A percentile compares a stretch with the other conserved stretches of the same genome.
phyloP scores from a whole-genome alignment of 805 yeast species.

The Wickerhamiella vanderwaltii region DNA sequence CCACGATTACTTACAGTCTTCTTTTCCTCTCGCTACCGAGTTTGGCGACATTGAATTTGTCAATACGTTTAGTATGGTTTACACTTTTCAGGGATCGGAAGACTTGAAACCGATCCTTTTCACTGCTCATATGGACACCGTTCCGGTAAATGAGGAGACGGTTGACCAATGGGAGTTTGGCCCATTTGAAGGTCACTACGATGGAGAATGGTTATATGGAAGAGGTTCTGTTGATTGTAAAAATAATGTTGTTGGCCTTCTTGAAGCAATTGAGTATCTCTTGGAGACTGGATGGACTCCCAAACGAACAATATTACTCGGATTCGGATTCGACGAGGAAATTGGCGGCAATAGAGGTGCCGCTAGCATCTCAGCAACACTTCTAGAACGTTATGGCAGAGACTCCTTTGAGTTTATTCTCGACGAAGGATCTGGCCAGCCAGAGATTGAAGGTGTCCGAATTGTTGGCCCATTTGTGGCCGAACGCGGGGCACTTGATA shows the following conservation, averaged over 20 bases:
- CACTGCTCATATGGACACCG: conserved; percentile 72
- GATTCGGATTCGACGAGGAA: conserved; percentile 77
- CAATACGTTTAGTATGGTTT: conserved; percentile 51
- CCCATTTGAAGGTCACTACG: conserved; percentile 56
- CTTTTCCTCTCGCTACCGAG: conserved; percentile 44
- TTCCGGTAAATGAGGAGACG: conserved; percentile 54
- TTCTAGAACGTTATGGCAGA: conserved; percentile 45
- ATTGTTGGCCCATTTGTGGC: conserved; percentile 45
- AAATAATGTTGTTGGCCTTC: conserved; percentile 48
- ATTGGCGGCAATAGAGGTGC: conserved; percentile 57
- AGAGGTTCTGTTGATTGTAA: conserved; percentile 72
- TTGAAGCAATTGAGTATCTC: conserved; percentile 53
- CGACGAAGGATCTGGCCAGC: conserved; percentile 53
- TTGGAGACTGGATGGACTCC: conserved; percentile 44
- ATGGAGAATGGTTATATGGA: conserved; percentile 58
- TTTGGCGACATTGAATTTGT: conserved; percentile 36
- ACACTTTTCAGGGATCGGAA: conserved; percentile 47
- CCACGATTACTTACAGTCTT: conserved; percentile 40
- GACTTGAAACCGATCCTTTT: conserved; percentile 51
- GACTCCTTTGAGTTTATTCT: conserved; percentile 49
- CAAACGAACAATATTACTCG: conserved; percentile 46
- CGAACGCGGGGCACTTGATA: conserved; percentile 50
- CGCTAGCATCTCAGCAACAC: conserved; percentile 32
- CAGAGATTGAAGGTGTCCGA: conserved; percentile 33
- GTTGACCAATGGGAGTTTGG: conserved; percentile 48